Percentiles rank a stretch among this genome's conserved stretches.
phyloP scores from a whole-genome alignment of 768 basidiomycete genomes.

The Coprinellus micaceus region DNA sequence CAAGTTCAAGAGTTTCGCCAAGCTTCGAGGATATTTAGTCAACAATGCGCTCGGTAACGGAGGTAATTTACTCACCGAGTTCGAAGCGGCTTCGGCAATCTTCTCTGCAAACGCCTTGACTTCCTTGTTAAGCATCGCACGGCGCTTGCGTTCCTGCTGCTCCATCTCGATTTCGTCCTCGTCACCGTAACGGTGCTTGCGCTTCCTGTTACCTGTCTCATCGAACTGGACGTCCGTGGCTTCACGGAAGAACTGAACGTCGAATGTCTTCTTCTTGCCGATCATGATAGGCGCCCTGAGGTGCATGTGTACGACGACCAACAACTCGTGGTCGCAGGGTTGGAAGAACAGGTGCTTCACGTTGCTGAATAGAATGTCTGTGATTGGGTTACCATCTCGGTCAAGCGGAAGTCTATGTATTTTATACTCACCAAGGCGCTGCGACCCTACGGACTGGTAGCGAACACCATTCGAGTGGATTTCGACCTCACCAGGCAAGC shows the following conservation, averaged over 20 bases:
- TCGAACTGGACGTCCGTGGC: slow-evolving; percentile 97
- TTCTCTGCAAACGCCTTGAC: slow-evolving; percentile 93
- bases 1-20: slow-evolving; percentile 86
- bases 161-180: slow-evolving; percentile 99
- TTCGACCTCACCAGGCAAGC: slow-evolving; percentile 95
- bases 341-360: slow-evolving; percentile 99
- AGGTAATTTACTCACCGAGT: slow-evolving; percentile 52
- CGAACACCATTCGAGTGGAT: slow-evolving; percentile 97
- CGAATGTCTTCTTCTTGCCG: slow-evolving; percentile 97
- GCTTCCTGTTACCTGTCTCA: slow-evolving; percentile 98
- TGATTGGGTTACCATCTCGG: not conserved
- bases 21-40: slow-evolving; percentile 28
- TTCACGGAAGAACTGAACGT: slow-evolving; percentile 97
- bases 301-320: slow-evolving; percentile 92
- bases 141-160: slow-evolving; percentile 89
- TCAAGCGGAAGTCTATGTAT: not conserved
- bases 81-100: slow-evolving; percentile 77
- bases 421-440: slow-evolving; percentile 80
- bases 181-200: slow-evolving; percentile 94
- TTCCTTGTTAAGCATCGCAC: slow-evolving; percentile 88
- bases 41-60: not conserved
- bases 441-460: slow-evolving; percentile 83
- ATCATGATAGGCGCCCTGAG: slow-evolving; percentile 96
- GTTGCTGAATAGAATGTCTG: slow-evolving; percentile 94
- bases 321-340: slow-evolving; percentile 92